A percentile compares a stretch with the other conserved stretches of the same genome.
Evolutionary conservation across 148 eudicot genomes (phyloP).

Genomic region (Rheum nobile): DNA sequence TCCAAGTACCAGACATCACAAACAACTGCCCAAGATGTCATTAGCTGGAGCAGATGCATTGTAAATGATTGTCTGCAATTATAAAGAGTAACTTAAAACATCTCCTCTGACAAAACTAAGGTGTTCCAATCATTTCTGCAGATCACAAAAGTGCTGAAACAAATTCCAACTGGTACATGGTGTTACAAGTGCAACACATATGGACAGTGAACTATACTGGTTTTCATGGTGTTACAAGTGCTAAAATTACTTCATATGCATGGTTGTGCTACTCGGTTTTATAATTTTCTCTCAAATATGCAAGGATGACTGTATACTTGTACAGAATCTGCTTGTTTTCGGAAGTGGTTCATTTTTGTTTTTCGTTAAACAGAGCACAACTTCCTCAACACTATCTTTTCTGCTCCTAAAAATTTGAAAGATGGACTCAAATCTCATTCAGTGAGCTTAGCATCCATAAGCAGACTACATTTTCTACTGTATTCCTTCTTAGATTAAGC

Average conservation of each 20-base stretch:
- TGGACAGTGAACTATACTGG: not conserved
- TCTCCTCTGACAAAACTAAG: not conserved
- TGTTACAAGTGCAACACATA: not conserved
- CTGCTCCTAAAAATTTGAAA: not conserved
- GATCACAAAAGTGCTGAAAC: not conserved
- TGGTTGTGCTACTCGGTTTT: not conserved
- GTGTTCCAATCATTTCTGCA: not conserved
- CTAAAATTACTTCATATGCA: not conserved
- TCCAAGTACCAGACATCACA: slow-evolving; percentile 99
- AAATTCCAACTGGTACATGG: not conserved
- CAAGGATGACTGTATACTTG: not conserved
- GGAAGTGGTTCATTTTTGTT: not conserved
- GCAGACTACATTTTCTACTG: not conserved
- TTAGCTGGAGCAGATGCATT: slow-evolving; percentile 85
- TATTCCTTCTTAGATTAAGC: not conserved
- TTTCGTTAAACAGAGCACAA: not conserved
- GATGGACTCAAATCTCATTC: not conserved
- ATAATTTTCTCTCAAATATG: not conserved
- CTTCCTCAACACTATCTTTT: not conserved
- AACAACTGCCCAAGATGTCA: slow-evolving; percentile 99
- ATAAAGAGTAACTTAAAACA: not conserved
- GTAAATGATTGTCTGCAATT: slow-evolving; percentile 87
- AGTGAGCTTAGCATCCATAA: not conserved
- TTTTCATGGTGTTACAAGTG: not conserved
- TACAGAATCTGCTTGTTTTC: not conserved